Percentiles rank a stretch among this genome's conserved stretches.
These are phyloP conservation scores for Prunus padus DNA, from an alignment of 306 rosid genomes.

Conservation along the genomic window DNA sequence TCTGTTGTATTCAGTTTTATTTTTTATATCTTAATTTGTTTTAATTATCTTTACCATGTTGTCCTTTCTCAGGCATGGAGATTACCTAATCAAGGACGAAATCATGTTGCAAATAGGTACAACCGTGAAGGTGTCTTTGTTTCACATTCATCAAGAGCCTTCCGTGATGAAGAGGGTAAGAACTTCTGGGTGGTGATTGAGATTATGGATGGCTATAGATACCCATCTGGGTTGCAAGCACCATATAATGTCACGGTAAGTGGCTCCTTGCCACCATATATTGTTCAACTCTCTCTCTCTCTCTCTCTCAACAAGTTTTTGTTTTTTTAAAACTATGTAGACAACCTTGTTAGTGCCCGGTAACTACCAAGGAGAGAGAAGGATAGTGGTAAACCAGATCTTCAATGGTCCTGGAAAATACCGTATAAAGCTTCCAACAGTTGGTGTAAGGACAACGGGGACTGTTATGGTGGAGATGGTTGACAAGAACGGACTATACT, in stretches of 20 bases:
- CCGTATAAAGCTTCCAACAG: conserved; percentile 83
- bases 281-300: neutral
- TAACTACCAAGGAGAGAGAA: conserved; percentile 96
- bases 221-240: conserved; percentile 86
- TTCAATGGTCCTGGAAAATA: conserved; percentile 67
- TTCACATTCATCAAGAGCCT: conserved; percentile 82
- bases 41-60: conserved; percentile 11
- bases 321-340: conserved; percentile 45
- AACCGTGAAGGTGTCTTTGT: conserved; percentile 81
- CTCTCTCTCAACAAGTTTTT: conserved; percentile 5
- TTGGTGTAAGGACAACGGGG: conserved; percentile 80
- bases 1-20: neutral
- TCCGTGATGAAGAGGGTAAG: conserved; percentile 98
- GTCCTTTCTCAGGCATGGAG: conserved; percentile 74
- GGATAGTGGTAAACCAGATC: conserved; percentile 60
- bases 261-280: neutral
- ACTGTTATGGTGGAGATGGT: conserved; percentile 97
- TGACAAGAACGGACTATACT: conserved; percentile 87
- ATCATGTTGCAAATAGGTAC: conserved; percentile 59
- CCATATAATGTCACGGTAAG: conserved; percentile 89
- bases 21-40: neutral
- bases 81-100: conserved; percentile 77
- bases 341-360: conserved; percentile 90
- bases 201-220: conserved; percentile 76
- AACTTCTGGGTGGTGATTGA: conserved; percentile 87